These are phyloP conservation scores for Cryphonectria carpinicola DNA, from an alignment of 2,329 filamentous ascomycete species.

Conservation along the genomic window DNA sequence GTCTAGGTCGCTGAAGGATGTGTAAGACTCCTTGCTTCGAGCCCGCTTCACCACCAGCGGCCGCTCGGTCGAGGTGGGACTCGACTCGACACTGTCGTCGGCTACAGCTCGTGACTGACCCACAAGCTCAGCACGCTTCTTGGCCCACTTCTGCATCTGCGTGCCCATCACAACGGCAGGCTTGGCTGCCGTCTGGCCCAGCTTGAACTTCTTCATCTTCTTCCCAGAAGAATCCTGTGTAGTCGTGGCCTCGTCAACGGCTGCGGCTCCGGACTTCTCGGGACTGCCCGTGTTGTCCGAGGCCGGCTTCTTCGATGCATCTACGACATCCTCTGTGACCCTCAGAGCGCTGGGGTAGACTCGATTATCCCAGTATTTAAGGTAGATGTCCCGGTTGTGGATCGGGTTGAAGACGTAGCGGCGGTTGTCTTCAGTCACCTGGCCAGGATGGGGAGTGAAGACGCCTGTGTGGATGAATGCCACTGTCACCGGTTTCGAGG, in stretches of 20 bases:
- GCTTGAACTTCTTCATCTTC: conserved; percentile 61
- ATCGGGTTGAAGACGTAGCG: conserved; percentile 71
- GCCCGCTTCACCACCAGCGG: conserved; percentile 13
- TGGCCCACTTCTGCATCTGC: conserved; percentile 73
- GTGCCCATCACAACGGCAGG: conserved; percentile 62
- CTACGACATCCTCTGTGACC: conserved; percentile 58
- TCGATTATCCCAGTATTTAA: conserved; percentile 78
- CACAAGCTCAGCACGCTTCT: conserved; percentile 66
- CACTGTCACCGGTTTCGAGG: conserved; percentile 70
- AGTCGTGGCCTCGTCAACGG: conserved; percentile 41
- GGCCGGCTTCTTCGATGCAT: conserved; percentile 36
- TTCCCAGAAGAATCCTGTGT: conserved; percentile 40
- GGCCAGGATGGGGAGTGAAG: conserved; percentile 73
- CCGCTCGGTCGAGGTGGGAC: conserved; percentile 17
- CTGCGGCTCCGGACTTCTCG: conserved; percentile 12
- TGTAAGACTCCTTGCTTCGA: conserved; percentile 42
- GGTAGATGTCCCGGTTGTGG: conserved; percentile 67
- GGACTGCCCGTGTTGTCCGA: conserved; percentile 20
- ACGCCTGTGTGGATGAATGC: conserved; percentile 84
- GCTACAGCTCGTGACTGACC: conserved; percentile 23
- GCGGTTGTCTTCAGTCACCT: conserved; percentile 57
- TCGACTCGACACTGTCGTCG: conserved; percentile 30
- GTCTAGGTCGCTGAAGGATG: conserved; percentile 64
- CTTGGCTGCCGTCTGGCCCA: conserved; percentile 44
- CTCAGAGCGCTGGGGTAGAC: conserved; percentile 70